Conservation (phyloP, 2,329 filamentous ascomycete genomes). For the Stromatinia cepivora region DNA sequence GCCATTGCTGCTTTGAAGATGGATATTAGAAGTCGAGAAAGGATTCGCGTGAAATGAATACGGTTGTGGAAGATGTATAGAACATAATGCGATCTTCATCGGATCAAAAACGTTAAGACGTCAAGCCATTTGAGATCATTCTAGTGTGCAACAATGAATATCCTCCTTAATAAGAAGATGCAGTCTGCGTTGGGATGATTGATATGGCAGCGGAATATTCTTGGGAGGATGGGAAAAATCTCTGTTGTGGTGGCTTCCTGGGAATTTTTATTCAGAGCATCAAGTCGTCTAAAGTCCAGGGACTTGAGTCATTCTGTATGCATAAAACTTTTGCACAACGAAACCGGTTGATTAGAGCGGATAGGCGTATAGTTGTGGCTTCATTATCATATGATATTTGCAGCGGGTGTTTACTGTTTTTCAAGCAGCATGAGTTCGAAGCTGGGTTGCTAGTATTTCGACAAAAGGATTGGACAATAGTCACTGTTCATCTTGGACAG, state of each 20-base stretch:
- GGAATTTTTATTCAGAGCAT: neutral
- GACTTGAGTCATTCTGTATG: too few species aligned
- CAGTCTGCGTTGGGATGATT: neutral
- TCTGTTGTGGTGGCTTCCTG: too few species aligned
- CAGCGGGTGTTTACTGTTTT: neutral
- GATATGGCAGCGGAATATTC: neutral
- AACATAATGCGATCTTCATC: neutral
- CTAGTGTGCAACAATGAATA: neutral
- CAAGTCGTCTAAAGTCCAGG: neutral
- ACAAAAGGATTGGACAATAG: neutral
- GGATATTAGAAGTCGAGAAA: neutral
- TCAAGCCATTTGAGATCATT: neutral
- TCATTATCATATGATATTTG: neutral
- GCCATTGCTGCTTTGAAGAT: conserved; percentile 11
- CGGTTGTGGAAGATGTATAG: neutral
- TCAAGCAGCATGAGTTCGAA: neutral
- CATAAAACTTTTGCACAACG: neutral
- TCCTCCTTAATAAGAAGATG: neutral
- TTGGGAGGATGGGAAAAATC: neutral
- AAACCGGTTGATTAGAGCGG: too few species aligned
- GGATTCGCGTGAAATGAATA: neutral
- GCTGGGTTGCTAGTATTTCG: neutral
- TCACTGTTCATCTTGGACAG: neutral
- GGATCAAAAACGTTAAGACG: neutral
- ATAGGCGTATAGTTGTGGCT: neutral